Conservation (phyloP, 2,329 filamentous ascomycete species). For the Aureobasidium sp. region DNA sequence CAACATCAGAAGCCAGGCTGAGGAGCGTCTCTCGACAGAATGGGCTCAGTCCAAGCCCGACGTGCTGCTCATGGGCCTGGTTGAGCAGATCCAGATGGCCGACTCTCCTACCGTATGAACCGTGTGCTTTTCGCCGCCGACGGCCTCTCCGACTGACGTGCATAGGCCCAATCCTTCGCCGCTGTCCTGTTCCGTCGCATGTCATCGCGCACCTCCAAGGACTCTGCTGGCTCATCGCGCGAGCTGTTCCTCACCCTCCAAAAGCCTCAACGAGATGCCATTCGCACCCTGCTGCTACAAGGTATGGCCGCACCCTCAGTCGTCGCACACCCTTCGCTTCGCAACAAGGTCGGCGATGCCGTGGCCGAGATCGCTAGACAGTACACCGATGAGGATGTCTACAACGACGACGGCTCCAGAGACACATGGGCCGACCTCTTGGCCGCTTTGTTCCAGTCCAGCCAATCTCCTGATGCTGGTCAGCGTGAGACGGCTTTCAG, state of each 20-base stretch:
- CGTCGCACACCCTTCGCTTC: slow-evolving; percentile 47
- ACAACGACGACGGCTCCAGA: slow-evolving; percentile 21
- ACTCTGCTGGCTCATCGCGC: slow-evolving; percentile 57
- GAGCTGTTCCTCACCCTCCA: slow-evolving; percentile 81
- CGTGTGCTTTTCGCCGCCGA: background rate
- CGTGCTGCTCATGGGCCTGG: slow-evolving; percentile 84
- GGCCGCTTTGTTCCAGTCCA: slow-evolving; percentile 76
- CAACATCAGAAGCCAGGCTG: slow-evolving; percentile 69
- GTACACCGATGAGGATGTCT: slow-evolving; percentile 65
- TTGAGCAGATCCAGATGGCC: slow-evolving; percentile 79
- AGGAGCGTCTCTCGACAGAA: slow-evolving; percentile 82
- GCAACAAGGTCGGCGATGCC: slow-evolving; percentile 96
- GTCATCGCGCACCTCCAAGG: slow-evolving; percentile 78
- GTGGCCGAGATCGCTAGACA: slow-evolving; percentile 91
- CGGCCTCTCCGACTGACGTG: background rate
- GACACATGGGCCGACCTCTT: slow-evolving; percentile 85
- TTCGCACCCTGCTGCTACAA: slow-evolving; percentile 76
- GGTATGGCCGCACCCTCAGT: slow-evolving; percentile 64
- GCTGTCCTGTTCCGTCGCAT: slow-evolving; percentile 93
- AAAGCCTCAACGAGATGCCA: slow-evolving; percentile 63
- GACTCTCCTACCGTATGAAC: slow-evolving; percentile 56
- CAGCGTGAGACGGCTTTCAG: slow-evolving; percentile 90
- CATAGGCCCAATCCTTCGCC: slow-evolving; percentile 76
- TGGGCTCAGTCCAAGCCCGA: slow-evolving; percentile 80
- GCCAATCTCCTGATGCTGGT: slow-evolving; percentile 71